A percentile compares a stretch with the other conserved stretches of the same genome.
These are phyloP conservation scores for Pachyrhizus erosus DNA, from an alignment of 306 rosid genomes.

Conservation along the genomic window DNA sequence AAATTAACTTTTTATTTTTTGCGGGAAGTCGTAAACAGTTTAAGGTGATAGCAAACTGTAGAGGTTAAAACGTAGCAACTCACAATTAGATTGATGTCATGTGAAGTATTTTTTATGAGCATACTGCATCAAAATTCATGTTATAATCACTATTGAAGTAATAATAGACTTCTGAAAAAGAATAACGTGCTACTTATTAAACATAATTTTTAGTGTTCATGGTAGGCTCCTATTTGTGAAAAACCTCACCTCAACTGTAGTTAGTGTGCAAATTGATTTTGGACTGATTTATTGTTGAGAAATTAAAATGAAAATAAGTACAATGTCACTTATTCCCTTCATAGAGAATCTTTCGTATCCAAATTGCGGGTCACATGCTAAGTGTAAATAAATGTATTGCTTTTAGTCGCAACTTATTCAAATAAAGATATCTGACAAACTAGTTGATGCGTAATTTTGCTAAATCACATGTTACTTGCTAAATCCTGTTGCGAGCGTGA, in stretches of 20 bases:
- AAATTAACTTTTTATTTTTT: background rate
- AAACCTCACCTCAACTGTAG: too few species aligned
- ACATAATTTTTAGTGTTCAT: background rate
- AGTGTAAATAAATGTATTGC: background rate
- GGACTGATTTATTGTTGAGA: background rate
- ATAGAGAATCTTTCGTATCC: conserved; percentile 8
- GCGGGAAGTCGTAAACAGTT: background rate
- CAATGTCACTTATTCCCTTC: background rate
- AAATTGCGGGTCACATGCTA: background rate
- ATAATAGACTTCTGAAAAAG: background rate
- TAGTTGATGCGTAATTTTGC: background rate
- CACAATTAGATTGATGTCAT: background rate
- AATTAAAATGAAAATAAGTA: background rate
- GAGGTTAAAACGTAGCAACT: background rate
- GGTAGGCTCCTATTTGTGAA: too few species aligned
- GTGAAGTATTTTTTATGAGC: background rate
- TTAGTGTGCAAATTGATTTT: background rate
- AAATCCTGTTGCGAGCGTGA: background rate
- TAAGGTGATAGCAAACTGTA: conserved; percentile 2
- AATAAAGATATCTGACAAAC: background rate
- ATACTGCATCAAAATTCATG: background rate
- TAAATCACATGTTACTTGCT: background rate
- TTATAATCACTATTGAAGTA: background rate
- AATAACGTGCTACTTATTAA: background rate
- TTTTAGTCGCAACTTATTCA: background rate